Evolutionary conservation across 2,329 filamentous ascomycete genomes (phyloP).

Genomic region (Chaetothyriales sp.): DNA sequence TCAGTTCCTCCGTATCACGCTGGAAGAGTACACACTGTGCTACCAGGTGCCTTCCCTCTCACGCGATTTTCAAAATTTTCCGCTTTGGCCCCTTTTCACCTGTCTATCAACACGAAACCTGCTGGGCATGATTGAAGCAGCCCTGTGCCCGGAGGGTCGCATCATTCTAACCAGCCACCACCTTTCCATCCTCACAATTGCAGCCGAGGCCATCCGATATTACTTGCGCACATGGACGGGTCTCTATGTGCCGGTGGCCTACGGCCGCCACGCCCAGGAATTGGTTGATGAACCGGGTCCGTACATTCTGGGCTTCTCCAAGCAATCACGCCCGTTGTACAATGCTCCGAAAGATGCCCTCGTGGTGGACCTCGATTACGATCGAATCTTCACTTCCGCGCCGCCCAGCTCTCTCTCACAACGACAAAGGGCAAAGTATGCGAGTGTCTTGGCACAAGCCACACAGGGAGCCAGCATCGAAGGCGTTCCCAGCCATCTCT

Average conservation of each 20-base stretch:
- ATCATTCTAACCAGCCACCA: slow-evolving; percentile 98
- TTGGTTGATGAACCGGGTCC: slow-evolving; percentile 90
- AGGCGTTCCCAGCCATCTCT: slow-evolving; percentile 78
- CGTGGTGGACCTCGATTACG: slow-evolving; percentile 90
- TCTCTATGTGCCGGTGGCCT: slow-evolving; percentile 87
- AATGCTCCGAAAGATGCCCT: slow-evolving; percentile 83
- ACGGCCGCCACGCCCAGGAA: slow-evolving; percentile 86
- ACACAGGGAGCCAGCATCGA: slow-evolving; percentile 84
- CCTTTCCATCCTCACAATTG: slow-evolving; percentile 87
- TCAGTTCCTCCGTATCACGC: slow-evolving; percentile 91
- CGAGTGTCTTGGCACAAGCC: slow-evolving; percentile 77
- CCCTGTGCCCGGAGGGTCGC: slow-evolving; percentile 82
- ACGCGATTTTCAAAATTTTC: slow-evolving; percentile 94
- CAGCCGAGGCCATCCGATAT: slow-evolving; percentile 80
- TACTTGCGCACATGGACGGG: slow-evolving; percentile 98
- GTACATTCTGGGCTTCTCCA: slow-evolving; percentile 89
- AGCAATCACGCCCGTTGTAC: slow-evolving; percentile 86
- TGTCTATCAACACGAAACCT: slow-evolving; percentile 96
- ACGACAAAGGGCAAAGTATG: slow-evolving; percentile 87
- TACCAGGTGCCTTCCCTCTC: slow-evolving; percentile 98
- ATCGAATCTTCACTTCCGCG: slow-evolving; percentile 92
- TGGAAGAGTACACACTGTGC: slow-evolving; percentile 97
- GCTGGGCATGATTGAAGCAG: slow-evolving; percentile 86
- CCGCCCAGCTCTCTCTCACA: slow-evolving; percentile 71
- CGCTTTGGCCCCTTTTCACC: slow-evolving; percentile 94